phyloP scores from a whole-genome alignment of 257 asterid species.

The Nicotiana noctiflora region DNA sequence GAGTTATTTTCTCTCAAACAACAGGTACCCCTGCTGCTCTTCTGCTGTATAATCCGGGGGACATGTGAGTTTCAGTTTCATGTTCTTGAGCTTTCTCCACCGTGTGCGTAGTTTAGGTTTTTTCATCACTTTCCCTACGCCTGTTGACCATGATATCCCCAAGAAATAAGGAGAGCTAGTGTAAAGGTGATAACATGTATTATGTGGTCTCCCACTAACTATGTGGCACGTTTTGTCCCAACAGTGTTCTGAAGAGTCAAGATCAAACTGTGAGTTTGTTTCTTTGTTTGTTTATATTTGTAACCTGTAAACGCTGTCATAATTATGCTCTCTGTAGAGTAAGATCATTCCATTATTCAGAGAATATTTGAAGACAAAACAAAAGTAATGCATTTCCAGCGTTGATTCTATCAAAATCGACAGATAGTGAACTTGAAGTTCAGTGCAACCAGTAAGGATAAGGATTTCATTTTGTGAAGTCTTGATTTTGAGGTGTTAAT shows the following conservation, averaged over 20 bases:
- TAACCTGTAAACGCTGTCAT: neutral
- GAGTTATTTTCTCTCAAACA: constrained; percentile 8
- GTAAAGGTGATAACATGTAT: neutral
- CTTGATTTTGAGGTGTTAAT: neutral
- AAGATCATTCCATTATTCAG: neutral
- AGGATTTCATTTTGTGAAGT: neutral
- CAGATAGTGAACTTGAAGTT: neutral
- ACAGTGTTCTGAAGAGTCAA: neutral
- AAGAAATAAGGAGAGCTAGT: neutral
- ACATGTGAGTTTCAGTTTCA: neutral
- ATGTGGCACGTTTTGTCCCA: neutral
- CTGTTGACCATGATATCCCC: neutral
- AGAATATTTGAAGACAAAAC: neutral
- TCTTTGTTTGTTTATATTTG: neutral
- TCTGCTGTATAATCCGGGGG: neutral
- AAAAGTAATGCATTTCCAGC: neutral
- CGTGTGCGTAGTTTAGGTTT: neutral
- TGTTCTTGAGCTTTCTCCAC: neutral
- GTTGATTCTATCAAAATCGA: neutral
- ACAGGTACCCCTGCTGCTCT: constrained; percentile 8
- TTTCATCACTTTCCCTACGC: neutral
- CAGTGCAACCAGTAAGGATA: neutral
- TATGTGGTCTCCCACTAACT: neutral
- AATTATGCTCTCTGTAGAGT: neutral
- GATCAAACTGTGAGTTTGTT: neutral